phyloP scores from a whole-genome alignment of 1,139 yeast genomes.

The Yamadazyma dushanensis region DNA sequence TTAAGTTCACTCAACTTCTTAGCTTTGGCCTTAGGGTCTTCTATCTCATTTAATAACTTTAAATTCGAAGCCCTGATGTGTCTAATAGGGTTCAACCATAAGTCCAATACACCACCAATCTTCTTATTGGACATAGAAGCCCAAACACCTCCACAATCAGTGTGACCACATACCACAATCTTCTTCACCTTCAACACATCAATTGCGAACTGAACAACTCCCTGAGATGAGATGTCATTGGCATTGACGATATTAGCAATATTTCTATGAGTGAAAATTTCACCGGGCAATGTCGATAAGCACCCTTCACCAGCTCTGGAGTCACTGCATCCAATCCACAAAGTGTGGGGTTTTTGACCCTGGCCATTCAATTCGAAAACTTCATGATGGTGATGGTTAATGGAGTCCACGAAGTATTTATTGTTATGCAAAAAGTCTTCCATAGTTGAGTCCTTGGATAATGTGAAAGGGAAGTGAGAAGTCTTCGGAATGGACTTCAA shows the following conservation, averaged over 20 bases:
- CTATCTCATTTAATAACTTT: slow-evolving; percentile 38
- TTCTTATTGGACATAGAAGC: slow-evolving; percentile 73
- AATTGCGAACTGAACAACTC: slow-evolving; percentile 88
- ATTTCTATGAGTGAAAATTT: slow-evolving; percentile 88
- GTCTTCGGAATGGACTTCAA: slow-evolving; percentile 15
- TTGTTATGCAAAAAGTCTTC: slow-evolving; percentile 71
- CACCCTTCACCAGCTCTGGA: slow-evolving; percentile 85
- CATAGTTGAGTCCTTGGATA: slow-evolving; percentile 56
- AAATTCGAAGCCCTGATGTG: slow-evolving; percentile 66
- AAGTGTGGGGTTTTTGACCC: slow-evolving; percentile 91
- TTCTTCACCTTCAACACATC: slow-evolving; percentile 82
- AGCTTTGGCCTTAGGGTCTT: slow-evolving; percentile 58
- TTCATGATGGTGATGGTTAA: slow-evolving; percentile 52
- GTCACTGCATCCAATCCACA: slow-evolving; percentile 96
- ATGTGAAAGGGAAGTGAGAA: slow-evolving; percentile 51
- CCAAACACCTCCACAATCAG: slow-evolving; percentile 96
- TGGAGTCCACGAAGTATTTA: slow-evolving; percentile 61
- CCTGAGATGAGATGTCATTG: slow-evolving; percentile 74
- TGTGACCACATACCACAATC: slow-evolving; percentile 93
- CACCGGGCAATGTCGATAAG: slow-evolving; percentile 86
- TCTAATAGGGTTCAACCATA: slow-evolving; percentile 75
- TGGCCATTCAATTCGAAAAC: slow-evolving; percentile 69
- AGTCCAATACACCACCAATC: slow-evolving; percentile 73
- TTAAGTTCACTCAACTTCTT: slow-evolving; percentile 76
- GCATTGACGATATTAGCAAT: slow-evolving; percentile 80